Evolutionary conservation across 2,329 filamentous ascomycete genomes (phyloP).

Genomic region (Xylaria sp.): DNA sequence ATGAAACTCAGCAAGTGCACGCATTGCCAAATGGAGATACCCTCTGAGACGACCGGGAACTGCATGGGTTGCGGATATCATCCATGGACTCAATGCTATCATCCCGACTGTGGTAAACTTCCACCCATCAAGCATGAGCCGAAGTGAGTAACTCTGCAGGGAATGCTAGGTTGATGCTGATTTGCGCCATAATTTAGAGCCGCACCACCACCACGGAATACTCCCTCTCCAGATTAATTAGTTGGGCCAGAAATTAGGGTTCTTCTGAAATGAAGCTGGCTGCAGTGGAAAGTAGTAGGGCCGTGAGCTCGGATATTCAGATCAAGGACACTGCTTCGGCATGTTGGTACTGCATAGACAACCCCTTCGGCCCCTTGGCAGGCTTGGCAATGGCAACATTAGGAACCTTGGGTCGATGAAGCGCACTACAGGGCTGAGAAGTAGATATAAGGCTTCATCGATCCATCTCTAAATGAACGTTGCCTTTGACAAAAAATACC

Average conservation of each 20-base stretch:
- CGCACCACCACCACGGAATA: not conserved
- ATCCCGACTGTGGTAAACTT: conserved; percentile 23
- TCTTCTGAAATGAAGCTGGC: not conserved
- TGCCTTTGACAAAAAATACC: not conserved
- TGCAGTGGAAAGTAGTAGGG: not conserved
- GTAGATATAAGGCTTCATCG: not conserved
- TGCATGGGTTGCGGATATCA: conserved; percentile 12
- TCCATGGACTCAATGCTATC: conserved; percentile 25
- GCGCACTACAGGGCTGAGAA: not conserved
- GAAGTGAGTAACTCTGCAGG: not conserved
- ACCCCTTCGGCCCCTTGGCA: not conserved
- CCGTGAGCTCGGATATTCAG: not conserved
- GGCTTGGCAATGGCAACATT: not conserved
- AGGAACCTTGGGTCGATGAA: not conserved
- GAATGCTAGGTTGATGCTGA: conserved; percentile 1
- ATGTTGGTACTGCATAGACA: not conserved
- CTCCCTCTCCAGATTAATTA: not conserved
- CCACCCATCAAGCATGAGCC: conserved; percentile 26
- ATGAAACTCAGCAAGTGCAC: conserved; percentile 13
- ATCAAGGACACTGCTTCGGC: not conserved
- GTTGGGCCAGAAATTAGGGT: not conserved
- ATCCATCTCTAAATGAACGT: not conserved
- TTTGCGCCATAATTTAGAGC: not conserved
- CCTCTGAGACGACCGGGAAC: not conserved
- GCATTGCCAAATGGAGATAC: conserved; percentile 17